Evolutionary conservation across 2,329 filamentous ascomycete species (phyloP).

Genomic region (Graphium sp.): DNA sequence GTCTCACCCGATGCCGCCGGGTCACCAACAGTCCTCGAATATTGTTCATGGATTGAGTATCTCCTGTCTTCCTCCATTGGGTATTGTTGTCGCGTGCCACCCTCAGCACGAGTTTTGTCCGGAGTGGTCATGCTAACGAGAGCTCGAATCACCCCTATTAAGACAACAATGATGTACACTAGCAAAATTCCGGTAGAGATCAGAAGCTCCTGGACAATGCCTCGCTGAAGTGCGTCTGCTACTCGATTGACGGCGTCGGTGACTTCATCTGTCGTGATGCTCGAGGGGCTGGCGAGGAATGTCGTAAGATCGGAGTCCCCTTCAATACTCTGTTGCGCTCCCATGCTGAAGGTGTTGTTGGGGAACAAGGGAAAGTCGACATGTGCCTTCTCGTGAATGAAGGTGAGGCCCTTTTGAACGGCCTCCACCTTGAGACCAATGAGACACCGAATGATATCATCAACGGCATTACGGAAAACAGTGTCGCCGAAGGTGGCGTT

Average conservation of each 20-base stretch:
- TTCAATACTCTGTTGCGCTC: constrained; percentile 44
- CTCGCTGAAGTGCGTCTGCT: constrained; percentile 45
- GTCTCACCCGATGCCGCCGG: no score
- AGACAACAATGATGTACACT: constrained; percentile 61
- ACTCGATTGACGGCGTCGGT: constrained; percentile 59
- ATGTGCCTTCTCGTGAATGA: constrained; percentile 77
- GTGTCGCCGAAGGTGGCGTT: constrained; percentile 70
- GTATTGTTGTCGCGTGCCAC: no score
- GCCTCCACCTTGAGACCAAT: constrained; percentile 72
- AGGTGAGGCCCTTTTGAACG: constrained; percentile 79
- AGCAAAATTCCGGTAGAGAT: constrained; percentile 61
- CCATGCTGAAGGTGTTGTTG: constrained; percentile 69
- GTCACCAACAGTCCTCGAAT: no score
- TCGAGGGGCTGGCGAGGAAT: constrained; percentile 65
- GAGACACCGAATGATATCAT: constrained; percentile 72
- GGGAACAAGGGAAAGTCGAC: constrained; percentile 64
- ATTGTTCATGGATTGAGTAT: no score
- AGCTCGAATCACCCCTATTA: constrained; percentile 57
- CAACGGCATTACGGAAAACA: constrained; percentile 59
- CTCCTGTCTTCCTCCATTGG: no score
- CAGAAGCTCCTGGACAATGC: constrained; percentile 60
- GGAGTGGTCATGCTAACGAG: constrained; percentile 40
- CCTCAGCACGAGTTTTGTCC: constrained; percentile 34
- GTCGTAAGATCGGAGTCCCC: constrained; percentile 43
- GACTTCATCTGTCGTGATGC: constrained; percentile 64